A percentile compares a stretch with the other conserved stretches of the same genome.
These are phyloP conservation scores for Rhododendron ferrugineum DNA, from an alignment of 148 eudicot genomes.

Conservation along the genomic window DNA sequence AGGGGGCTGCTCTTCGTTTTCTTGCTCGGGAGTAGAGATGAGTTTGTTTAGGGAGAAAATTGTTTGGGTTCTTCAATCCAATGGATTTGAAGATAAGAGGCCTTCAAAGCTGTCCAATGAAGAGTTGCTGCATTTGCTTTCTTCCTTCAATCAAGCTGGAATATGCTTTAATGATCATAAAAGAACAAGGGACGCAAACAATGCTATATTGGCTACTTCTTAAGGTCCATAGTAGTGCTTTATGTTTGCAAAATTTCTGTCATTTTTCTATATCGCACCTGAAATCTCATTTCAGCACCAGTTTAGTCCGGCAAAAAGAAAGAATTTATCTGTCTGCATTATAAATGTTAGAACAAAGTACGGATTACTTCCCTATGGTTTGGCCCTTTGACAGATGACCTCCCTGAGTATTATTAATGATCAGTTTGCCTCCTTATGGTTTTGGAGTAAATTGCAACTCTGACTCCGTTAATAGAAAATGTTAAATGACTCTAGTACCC, in stretches of 20 bases:
- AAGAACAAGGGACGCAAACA: constrained; percentile 20
- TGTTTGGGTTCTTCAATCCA: constrained; percentile 43
- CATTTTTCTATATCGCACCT: not conserved
- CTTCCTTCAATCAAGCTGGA: constrained; percentile 57
- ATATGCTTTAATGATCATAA: constrained; percentile 51
- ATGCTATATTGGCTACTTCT: constrained; percentile 28
- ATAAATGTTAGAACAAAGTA: too few relatives aligned
- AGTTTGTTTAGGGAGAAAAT: constrained; percentile 57
- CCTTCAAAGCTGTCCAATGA: constrained; percentile 78
- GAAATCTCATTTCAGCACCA: not conserved
- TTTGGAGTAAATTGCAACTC: too few relatives aligned
- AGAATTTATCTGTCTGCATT: not conserved
- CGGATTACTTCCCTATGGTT: too few relatives aligned
- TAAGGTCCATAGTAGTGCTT: constrained; percentile 4
- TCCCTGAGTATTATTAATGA: too few relatives aligned
- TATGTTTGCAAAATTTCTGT: not conserved
- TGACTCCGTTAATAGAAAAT: too few relatives aligned
- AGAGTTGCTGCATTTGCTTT: constrained; percentile 58
- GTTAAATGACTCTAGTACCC: too few relatives aligned
- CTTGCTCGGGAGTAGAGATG: constrained; percentile 15
- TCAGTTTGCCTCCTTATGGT: too few relatives aligned
- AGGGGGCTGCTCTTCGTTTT: constrained; percentile 4
- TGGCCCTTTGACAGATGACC: too few relatives aligned
- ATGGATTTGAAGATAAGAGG: constrained; percentile 79
- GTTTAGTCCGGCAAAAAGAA: not conserved